Base-by-base conservation (phyloP, 192 early-diverging fungal genomes). In the Rhizophagus clarus region DNA sequence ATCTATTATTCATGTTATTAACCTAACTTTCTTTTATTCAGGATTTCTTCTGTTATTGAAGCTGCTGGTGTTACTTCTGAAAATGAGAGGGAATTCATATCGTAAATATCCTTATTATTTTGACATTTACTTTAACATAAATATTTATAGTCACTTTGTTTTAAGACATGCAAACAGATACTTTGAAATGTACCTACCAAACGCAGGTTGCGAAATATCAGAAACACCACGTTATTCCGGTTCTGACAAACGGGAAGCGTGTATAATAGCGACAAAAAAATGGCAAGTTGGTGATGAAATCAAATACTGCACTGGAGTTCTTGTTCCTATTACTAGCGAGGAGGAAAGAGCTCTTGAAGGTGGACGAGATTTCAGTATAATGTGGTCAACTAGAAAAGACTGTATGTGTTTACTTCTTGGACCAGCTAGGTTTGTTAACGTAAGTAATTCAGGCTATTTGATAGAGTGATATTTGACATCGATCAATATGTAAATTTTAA, bases 351-450 rank as follows among this genome's bases (percentile, higher is more conserved):
- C 85, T 42, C 76, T 91, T 5, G 83, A 88, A 67, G 85, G 86
- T 29, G 77, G 64, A 28, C n/a, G 64, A 24, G 77, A 79, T 61
- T 79, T 79, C 34, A 49, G 31, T 14, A 71, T 79, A 31, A 79
- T 79, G 47, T 64, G 45, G 34, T 79, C 77, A 69, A 72, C 81
- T 3, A 81, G 86, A 24, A 85, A 87, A 45, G 77, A 83, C 8
- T 81, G 85, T 17, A 87, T 82, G 56, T 90, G 87, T 68, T 79
- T 92, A 24, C 90, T 90, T 67, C 81, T 92, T 4, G 90, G 90
- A 17, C 90, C 90, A 24, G 90, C 88, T 4, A 83, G 90, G 28
- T 92, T 92, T 81, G 88, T 92, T 12, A 92, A 92, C 67, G 88
- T 89, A 88, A 82, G 83, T 51, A 49, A 28, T 37, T 7, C 17